These are phyloP conservation scores for Phytopythium vexans DNA, from an alignment of 352 stramenopile genomes.

Conservation along the genomic window DNA sequence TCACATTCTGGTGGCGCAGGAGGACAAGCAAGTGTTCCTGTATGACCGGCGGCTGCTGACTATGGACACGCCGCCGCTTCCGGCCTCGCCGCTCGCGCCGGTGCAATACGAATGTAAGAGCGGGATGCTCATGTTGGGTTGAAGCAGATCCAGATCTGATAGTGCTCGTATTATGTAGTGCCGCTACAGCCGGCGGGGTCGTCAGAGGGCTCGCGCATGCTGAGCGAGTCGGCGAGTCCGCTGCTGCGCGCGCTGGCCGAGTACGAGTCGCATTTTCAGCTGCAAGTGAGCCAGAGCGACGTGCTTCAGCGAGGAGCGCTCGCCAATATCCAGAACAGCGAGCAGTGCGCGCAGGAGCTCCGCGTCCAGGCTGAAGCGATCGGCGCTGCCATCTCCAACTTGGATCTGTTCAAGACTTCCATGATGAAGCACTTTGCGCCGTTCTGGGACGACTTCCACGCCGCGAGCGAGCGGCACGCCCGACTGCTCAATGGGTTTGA, in stretches of 20 bases:
- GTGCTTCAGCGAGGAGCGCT: constrained; percentile 46
- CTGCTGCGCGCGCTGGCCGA: constrained; percentile 75
- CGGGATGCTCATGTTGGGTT: constrained; percentile 3
- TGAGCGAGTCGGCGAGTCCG: constrained; percentile 78
- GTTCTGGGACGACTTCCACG: constrained; percentile 79
- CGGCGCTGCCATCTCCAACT: constrained; percentile 64
- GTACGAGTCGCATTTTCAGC: constrained; percentile 80
- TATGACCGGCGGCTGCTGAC: constrained; percentile 82
- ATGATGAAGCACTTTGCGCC: constrained; percentile 82
- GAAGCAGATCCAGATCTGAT: background rate
- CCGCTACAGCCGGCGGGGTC: constrained; percentile 47
- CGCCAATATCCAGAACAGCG: constrained; percentile 56
- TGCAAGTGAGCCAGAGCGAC: constrained; percentile 69
- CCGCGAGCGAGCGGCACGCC: constrained; percentile 50
- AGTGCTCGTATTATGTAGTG: constrained; percentile 24
- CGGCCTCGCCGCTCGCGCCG: constrained; percentile 30
- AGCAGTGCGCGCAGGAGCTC: constrained; percentile 47
- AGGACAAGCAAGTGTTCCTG: constrained; percentile 72
- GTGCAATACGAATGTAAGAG: constrained; percentile 38
- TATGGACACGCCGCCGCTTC: constrained; percentile 23
- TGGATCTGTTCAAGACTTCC: constrained; percentile 77
- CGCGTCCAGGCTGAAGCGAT: constrained; percentile 73
- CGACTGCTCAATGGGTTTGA: constrained; percentile 71
- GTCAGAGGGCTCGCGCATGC: constrained; percentile 60
- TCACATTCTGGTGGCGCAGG: constrained; percentile 8